A percentile compares a stretch with the other conserved stretches of the same genome.
These are phyloP conservation scores for Trifolium repens DNA, from an alignment of 306 rosid genomes.

Conservation along the genomic window DNA sequence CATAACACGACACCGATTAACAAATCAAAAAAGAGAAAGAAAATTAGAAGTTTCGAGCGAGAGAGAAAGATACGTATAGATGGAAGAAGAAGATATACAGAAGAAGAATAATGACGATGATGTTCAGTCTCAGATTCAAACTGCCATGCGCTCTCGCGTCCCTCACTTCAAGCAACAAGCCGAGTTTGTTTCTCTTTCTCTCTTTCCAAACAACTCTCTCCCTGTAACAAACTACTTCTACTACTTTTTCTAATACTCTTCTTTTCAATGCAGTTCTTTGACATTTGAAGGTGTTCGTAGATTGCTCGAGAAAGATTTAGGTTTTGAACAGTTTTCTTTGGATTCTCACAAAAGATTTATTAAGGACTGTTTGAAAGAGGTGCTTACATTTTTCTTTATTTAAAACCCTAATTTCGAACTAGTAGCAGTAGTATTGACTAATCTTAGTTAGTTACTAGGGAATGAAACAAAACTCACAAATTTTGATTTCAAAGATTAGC, in stretches of 20 bases:
- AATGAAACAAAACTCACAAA: neutral
- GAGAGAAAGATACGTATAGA: neutral
- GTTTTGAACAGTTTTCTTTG: slow-evolving; percentile 62
- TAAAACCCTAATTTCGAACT: slow-evolving; percentile 26
- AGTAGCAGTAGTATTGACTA: neutral
- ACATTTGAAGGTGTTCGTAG: slow-evolving; percentile 93
- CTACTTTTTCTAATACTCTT: neutral
- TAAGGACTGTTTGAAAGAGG: slow-evolving; percentile 80
- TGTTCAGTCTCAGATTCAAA: slow-evolving; percentile 61
- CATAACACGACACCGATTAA: neutral
- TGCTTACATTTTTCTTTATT: slow-evolving; percentile 31
- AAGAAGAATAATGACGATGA: slow-evolving; percentile 33
- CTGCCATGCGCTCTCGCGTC: slow-evolving; percentile 67
- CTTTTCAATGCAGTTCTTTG: slow-evolving; percentile 75
- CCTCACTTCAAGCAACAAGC: slow-evolving; percentile 81
- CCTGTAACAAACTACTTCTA: too few relatives aligned
- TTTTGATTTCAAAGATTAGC: neutral
- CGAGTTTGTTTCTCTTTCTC: slow-evolving; percentile 49
- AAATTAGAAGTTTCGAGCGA: neutral
- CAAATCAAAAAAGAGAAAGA: neutral
- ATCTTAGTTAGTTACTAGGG: neutral
- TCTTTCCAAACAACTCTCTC: neutral
- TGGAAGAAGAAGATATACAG: slow-evolving; percentile 63
- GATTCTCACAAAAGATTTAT: slow-evolving; percentile 85
- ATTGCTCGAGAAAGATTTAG: slow-evolving; percentile 87